Evolutionary conservation across 1,139 yeast genomes (phyloP), one percentile per base, ranked within the genome.

Genomic region (Zygosaccharomyces pseudobailii): DNA sequence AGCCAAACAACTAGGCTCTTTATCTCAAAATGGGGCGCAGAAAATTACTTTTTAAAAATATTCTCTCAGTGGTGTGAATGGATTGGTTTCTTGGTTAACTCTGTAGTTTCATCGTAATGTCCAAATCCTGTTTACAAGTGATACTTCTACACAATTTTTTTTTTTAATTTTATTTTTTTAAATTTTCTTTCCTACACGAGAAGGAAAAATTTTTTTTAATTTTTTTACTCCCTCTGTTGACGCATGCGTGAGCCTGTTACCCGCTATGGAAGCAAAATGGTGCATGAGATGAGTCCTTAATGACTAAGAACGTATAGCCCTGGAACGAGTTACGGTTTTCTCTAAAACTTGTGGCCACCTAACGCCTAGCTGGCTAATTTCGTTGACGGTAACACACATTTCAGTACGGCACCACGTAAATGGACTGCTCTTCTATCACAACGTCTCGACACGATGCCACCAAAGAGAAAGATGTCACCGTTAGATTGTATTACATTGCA

Each of bases 351-450:
- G 9, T n/a, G 39, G 21, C 17, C 19, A 24, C 9, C n/a, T 9
- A 19, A 13, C 19, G 28, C 20, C 40, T 39, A 57, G 37, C 48
- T 43, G 9, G 55, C 43, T 21, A 56, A 45, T 25, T 52, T 51
- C 25, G 55, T 50, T 7, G 60, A 48, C 4, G 65, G 65, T 6
- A 61, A 47, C 3, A 59, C 54, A 33, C 59, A 58, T 33, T 55
- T 55, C 23, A 58, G 24, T 7, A 61, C 33, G 2, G 63, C 55
- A 5, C 65, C 63, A 25, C 63, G 54, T 32, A 61, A 35, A 36
- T 57, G 54, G 10, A 52, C 34, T 10, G 47, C 52, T 5, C 52
- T 44, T 9, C 51, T 19, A 8, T 47, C 40, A 2, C 39, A 35
- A 28, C 56, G 47, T 17, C 49, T 47, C 9, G 54, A 45, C 9